Conservation (phyloP, 768 basidiomycete genomes). For the Neoboletus magnificus region DNA sequence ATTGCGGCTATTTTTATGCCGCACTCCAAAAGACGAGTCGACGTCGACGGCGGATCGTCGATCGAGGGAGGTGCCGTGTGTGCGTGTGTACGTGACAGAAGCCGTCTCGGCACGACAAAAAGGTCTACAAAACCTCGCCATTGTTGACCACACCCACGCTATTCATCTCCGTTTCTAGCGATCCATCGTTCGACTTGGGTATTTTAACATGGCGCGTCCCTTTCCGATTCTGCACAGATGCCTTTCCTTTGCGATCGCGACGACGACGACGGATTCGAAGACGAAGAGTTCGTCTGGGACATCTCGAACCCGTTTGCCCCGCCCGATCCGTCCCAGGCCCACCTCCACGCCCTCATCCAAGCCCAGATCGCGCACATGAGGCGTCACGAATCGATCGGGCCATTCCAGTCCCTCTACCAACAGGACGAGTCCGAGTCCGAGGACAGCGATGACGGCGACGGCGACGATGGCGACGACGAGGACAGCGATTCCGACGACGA, state of each 20-base stretch:
- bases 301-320: constrained; percentile 9
- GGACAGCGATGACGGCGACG: not conserved
- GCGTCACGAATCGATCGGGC: not conserved
- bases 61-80: not conserved
- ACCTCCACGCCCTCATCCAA: not conserved
- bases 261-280: no score
- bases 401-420: not conserved
- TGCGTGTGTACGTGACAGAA: not conserved
- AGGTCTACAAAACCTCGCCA: no score
- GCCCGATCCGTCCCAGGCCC: not conserved
- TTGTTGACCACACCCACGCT: no score
- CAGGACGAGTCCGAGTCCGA: not conserved
- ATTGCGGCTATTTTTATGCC: not conserved
- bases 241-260: no score
- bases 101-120: no score
- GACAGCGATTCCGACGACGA: not conserved
- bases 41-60: not conserved
- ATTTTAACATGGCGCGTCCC: no score
- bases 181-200: no score
- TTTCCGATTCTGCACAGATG: no score
- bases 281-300: constrained; percentile 14
- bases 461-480: not conserved
- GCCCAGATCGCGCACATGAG: not conserved
- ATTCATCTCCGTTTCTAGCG: no score
- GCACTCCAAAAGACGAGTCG: not conserved